phyloP scores from a whole-genome alignment of 306 rosid species.

The Cucurbita pepo region DNA sequence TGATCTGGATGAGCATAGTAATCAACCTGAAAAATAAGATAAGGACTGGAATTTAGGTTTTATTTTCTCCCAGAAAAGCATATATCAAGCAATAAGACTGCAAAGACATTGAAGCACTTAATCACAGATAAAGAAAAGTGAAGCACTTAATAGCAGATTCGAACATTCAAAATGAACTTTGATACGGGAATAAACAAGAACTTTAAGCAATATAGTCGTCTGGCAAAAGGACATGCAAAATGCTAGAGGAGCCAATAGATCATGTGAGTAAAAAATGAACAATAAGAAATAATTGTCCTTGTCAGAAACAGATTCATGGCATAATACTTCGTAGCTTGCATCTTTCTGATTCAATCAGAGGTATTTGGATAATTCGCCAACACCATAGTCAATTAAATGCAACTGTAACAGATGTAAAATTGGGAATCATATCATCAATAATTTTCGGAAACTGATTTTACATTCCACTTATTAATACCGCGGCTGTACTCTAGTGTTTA shows the following conservation, averaged over 20 bases:
- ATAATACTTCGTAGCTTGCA: background rate
- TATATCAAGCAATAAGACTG: background rate
- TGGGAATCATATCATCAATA: background rate
- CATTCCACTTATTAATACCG: background rate
- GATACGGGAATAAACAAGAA: background rate
- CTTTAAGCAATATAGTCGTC: background rate
- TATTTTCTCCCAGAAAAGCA: background rate
- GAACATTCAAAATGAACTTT: background rate
- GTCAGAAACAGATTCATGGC: background rate
- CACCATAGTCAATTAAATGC: background rate
- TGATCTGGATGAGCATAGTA: conserved; percentile 89
- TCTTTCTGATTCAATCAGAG: background rate
- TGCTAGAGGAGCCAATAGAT: background rate
- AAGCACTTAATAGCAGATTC: background rate
- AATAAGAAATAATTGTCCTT: background rate
- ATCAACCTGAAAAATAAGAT: conserved; percentile 45
- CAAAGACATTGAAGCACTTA: background rate
- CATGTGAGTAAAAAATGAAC: background rate
- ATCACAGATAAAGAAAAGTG: background rate
- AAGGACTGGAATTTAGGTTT: background rate
- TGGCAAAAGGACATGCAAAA: background rate
- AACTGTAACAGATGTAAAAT: background rate
- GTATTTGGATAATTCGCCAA: background rate
- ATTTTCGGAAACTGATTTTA: background rate
- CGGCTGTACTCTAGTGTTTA: background rate